Evolutionary conservation across 2,329 filamentous ascomycete genomes (phyloP), one percentile per base, ranked within the genome.

Genomic region (Cyclaneusma minus): DNA sequence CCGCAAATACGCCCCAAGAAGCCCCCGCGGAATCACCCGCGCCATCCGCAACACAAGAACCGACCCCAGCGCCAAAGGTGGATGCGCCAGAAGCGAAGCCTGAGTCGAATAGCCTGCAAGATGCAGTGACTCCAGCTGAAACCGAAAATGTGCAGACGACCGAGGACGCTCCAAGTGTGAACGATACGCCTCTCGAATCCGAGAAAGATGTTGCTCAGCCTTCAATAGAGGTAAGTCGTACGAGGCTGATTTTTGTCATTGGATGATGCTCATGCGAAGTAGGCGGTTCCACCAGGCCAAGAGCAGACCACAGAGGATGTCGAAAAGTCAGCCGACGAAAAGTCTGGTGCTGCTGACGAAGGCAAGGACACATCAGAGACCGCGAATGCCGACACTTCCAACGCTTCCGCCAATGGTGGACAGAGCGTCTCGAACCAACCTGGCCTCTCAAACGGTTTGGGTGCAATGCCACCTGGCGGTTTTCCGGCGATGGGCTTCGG

Each of bases 401-500:
- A n/a, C n/a, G n/a, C n/a, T n/a, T n/a, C n/a, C n/a, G 21, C n/a
- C 8, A 34, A 37, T 28, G 34, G 25, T 20, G 29, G 41, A n/a
- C 6, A 22, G n/a, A 15, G 22, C 6, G 14, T 18, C n/a, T n/a
- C 19, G 33, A 10, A 7, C 17, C 27, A 26, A 16, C 49, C 43
- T 29, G 39, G 40, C 16, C 47, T 50, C 40, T 49, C 50, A 30
- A 54, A 55, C 35, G 58, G 55, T 11, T 58, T 62, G 41, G 51
- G 51, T 34, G 39, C 48, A 9, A 52, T 36, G 32, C 48, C 34
- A 15, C 27, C 39, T 35, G 43, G 40, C n/a, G 39, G 36, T 8
- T 47, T 48, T 25, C 38, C 44, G 14, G 40, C 60, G 45, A 68
- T 66, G 43, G 62, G 63, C 31, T 55, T 50, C 35, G 25, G 25